Evolutionary conservation across 2,329 filamentous ascomycete species (phyloP).

Genomic region (Uncinocarpus reesii): DNA sequence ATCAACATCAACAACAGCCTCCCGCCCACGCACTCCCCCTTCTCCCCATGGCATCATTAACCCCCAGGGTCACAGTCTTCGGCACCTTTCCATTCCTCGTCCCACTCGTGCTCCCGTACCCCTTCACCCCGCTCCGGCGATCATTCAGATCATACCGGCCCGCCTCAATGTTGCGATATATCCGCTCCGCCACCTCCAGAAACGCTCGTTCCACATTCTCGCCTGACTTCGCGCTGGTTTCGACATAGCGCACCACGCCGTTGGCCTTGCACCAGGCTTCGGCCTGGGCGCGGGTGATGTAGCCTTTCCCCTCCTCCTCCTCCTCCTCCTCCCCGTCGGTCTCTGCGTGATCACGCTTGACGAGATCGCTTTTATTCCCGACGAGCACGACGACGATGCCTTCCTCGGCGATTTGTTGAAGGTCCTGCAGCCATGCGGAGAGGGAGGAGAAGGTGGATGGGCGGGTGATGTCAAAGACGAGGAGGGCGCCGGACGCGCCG

Average conservation of each 20-base stretch:
- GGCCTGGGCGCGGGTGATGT: slow-evolving; percentile 72
- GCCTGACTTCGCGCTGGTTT: slow-evolving; percentile 91
- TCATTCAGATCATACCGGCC: slow-evolving; percentile 93
- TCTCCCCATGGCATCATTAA: slow-evolving; percentile 40
- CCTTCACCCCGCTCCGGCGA: slow-evolving; percentile 81
- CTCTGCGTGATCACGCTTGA: no score
- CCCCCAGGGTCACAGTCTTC: slow-evolving; percentile 36
- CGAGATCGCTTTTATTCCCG: slow-evolving; percentile 84
- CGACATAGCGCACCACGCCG: slow-evolving; percentile 83
- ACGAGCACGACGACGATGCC: slow-evolving; percentile 91
- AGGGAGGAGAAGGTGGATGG: slow-evolving; percentile 76
- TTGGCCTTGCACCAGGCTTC: slow-evolving; percentile 81
- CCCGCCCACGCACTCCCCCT: slow-evolving; percentile 29
- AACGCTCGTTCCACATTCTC: slow-evolving; percentile 92
- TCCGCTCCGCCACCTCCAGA: slow-evolving; percentile 82
- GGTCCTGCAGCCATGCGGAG: slow-evolving; percentile 85
- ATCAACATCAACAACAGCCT: slow-evolving; percentile 28
- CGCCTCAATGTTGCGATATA: slow-evolving; percentile 93
- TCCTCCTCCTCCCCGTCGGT: no score
- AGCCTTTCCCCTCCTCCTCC: no score
- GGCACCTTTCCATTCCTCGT: slow-evolving; percentile 24
- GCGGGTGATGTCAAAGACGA: slow-evolving; percentile 91
- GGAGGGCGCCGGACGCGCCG: slow-evolving; percentile 63
- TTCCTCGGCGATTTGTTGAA: slow-evolving; percentile 88
- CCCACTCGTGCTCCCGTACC: slow-evolving; percentile 35